Evolutionary conservation across 2,329 filamentous ascomycete genomes (phyloP), one percentile per base, ranked within the genome.

Genomic region (Exophiala phaeomuriformis): DNA sequence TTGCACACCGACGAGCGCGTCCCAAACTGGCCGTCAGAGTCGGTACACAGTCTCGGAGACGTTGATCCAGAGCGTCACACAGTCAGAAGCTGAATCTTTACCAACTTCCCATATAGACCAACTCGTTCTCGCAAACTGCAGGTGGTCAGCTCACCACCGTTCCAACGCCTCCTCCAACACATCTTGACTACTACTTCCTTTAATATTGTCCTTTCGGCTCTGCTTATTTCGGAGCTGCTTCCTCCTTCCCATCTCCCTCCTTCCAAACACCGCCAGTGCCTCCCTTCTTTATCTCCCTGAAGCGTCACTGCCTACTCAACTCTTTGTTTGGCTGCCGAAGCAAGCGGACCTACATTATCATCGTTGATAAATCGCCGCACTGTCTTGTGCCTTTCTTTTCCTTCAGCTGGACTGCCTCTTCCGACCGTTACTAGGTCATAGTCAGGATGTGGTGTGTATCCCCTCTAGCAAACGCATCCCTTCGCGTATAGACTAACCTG

Each of bases 391-490:
- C 42, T 31, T 19, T 53, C 47, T 48, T 45, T 29, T 5, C 45
- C 30, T 33, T 48, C 35, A 39, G 30, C 39, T 3, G 37, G 31
- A 12, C 39, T 12, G 39, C n/a, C 28, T 27, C 9, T 29, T 45
- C 47, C 19, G n/a, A 9, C 33, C n/a, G 29, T 44, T 36, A 33
- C 36, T 28, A 35, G 29, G 12, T 10, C 10, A 27, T 27, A 32
- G 3, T 57, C 57, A 59, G 48, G 42, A 59, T 59, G 57, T 59
- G 57, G 57, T 59, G 44, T 39, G 57, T 57, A 52, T 29, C 4
- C 29, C 33, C 31, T 3, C 30, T 31, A 4, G 5, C 4, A 2
- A 35, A 33, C 27, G 8, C 7, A 1, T 30, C 12, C 27, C n/a
- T 35, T 6, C n/a, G 30, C 1, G 10, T 7, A 8, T 44, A 39